Conservation (phyloP, 2,329 filamentous ascomycete genomes). For the Penicillium sp. region DNA sequence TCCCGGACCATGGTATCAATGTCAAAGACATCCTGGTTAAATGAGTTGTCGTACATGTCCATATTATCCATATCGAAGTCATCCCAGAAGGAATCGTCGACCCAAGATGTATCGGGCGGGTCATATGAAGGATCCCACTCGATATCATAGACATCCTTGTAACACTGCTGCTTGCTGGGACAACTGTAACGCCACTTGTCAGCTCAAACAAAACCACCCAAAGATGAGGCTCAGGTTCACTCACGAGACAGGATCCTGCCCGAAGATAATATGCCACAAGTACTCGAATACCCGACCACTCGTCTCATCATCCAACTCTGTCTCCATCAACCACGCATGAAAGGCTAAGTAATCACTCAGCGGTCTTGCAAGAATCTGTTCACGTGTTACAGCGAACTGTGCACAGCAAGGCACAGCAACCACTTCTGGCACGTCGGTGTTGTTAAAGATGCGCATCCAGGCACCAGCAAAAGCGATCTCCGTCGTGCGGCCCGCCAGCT, state of each 20-base stretch:
- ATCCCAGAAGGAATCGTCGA: conserved; percentile 5
- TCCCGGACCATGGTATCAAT: background rate
- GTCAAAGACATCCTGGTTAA: background rate
- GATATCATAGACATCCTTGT: conserved; percentile 31
- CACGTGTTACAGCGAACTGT: conserved; percentile 65
- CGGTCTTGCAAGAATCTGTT: conserved; percentile 55
- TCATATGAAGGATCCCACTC: conserved; percentile 14
- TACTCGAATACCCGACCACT: conserved; percentile 67
- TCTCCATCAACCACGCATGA: conserved; percentile 62
- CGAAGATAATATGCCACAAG: conserved; percentile 64
- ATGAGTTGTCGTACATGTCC: background rate
- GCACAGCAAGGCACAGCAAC: conserved; percentile 65
- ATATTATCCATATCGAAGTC: background rate
- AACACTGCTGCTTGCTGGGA: conserved; percentile 31
- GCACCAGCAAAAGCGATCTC: conserved; percentile 35
- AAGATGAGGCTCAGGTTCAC: conserved; percentile 12
- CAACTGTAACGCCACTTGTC: conserved; percentile 23
- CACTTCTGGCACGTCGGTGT: conserved; percentile 49
- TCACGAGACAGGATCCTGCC: conserved; percentile 45
- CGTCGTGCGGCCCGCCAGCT: conserved; percentile 20
- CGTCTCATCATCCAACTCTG: conserved; percentile 57
- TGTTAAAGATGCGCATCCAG: conserved; percentile 35
- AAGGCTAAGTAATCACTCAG: conserved; percentile 58
- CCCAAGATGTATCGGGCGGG: conserved; percentile 4
- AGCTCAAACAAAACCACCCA: background rate